Base-by-base conservation (phyloP, 2,329 filamentous ascomycete genomes). In the Westerdykella aurantiaca region DNA sequence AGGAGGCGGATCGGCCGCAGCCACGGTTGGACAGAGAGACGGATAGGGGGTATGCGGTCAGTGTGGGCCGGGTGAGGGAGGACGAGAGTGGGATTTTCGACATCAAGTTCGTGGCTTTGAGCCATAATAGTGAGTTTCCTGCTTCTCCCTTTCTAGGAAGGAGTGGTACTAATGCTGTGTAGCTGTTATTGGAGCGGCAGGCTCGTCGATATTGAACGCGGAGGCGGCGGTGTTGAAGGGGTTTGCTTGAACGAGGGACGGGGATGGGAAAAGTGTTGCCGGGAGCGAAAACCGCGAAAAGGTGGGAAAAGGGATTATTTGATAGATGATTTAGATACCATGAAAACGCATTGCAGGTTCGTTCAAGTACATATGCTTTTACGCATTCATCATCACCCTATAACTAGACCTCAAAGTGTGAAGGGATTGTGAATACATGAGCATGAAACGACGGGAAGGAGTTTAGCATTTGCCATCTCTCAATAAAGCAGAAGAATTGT, bases 161-260 rank as follows among this genome's bases (percentile, higher is more conserved):
- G 12, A n/a, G 3, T 9, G 14, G 29, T 47, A 44, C 58, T 65
- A 53, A 66, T 37, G 13, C 17, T 13, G 43, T 29, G 12, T 40
- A 67, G 83, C 91, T 49, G 86, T 98, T 44, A 91, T 98, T 65
- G 91, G 91, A 53, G 93, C 93, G 25, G 90, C 91, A n/a, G 93
- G 93, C 10, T 94, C 88, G 2, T 95, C 88, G 25, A 95, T 97
- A 69, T 70, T 97, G 57, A 97, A 97, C 61, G 89, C 90, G 22
- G 91, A 96, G 69, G 88, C 89, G 22, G 88, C 89, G 18, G 83
- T 95, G 10, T 79, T 96, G 53, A 94, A 95, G 74, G 91, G 90
- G 5, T 88, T 84, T 61, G 76, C 90, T 51, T 67, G 53, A 44
- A 38, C 35, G 21, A 16, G 18, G 14, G 25, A 29, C 9, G 11